phyloP scores from a whole-genome alignment of 2,329 filamentous ascomycete species.

The Fusarium virguliforme region DNA sequence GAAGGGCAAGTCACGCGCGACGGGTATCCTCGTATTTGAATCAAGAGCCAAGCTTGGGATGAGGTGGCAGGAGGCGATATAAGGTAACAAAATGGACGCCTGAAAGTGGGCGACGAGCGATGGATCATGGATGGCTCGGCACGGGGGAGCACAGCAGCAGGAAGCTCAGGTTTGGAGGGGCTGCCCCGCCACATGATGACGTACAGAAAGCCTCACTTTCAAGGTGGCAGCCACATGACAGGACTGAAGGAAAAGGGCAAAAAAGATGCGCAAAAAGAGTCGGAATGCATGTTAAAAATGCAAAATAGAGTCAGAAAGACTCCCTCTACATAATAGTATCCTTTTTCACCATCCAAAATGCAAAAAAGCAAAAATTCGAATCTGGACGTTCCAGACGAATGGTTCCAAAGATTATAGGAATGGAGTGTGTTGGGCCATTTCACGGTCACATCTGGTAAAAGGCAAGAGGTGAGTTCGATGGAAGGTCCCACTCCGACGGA shows the following conservation, averaged over 20 bases:
- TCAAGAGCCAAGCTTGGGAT: conserved; percentile 22
- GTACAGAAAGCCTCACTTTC: conserved; percentile 36
- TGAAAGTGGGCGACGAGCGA: conserved; percentile 39
- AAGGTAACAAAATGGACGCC: conserved; percentile 35
- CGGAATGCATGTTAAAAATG: not conserved
- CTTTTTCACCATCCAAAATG: not conserved
- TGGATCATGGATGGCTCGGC: conserved; percentile 40
- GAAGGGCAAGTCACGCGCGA: conserved; percentile 16
- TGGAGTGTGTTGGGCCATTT: conserved; percentile 69
- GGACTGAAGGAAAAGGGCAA: not conserved
- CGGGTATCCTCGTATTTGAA: conserved; percentile 19
- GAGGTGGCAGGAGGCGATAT: conserved; percentile 24
- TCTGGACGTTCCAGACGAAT: conserved; percentile 57
- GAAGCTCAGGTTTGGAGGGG: conserved; percentile 41
- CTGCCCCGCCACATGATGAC: conserved; percentile 44
- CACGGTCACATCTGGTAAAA: conserved; percentile 87
- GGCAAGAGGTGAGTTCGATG: conserved; percentile 84
- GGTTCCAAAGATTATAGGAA: conserved; percentile 68
- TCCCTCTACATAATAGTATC: too few species aligned
- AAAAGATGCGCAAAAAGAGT: not conserved
- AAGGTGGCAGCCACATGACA: not conserved
- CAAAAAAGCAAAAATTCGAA: conserved; percentile 61
- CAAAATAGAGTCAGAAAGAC: not conserved
- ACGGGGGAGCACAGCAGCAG: conserved; percentile 8
- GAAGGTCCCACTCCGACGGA: conserved; percentile 76